Evolutionary conservation across 2,329 filamentous ascomycete genomes (phyloP), one percentile per base, ranked within the genome.

Genomic region (Cryphonectria carpinicola): DNA sequence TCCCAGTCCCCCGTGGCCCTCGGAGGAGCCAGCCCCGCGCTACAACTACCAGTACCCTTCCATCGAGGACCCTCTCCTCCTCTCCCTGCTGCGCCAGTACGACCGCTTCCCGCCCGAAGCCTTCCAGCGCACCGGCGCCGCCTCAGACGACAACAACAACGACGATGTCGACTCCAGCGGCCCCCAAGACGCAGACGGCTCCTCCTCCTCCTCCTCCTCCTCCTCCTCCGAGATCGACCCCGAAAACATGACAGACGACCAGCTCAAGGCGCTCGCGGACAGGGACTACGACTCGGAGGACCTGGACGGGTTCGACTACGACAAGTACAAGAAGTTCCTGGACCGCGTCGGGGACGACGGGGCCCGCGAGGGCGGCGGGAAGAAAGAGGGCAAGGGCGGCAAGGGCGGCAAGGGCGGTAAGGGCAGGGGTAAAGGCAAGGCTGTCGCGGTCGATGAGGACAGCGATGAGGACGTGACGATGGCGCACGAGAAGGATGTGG

Each of bases 241-340:
- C 32, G 65, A 37, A 4, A 49, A 37, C 46, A 49, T 49, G 37
- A 63, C 70, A 32, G 66, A 72, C 49, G 71, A 72, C 25, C 54
- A 63, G 46, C 71, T 72, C 54, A 70, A 60, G 68, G 68, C 71
- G 7, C 62, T 72, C 37, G 71, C 65, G 19, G 71, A 72, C 39
- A 13, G 62, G 62, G 71, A 72, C 5, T 72, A 72, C 46, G 70
- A 70, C 25, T 54, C 64, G 22, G 68, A 68, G 5, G 68, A 72
- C 11, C 43, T 63, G 11, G 25, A 62, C 4, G 41, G 19, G 14
- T 66, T 72, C 41, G 63, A 72, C 66, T 52, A 68, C 43, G 43
- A 17, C 49, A 37, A 28, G 62, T 72, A 67, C 58, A 28, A 68
- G 65, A 70, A 67, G 52, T 60, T 68, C 41, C 32, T 72, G 32